These are phyloP conservation scores for Prosopis cineraria DNA, from an alignment of 306 rosid genomes.

Conservation along the genomic window DNA sequence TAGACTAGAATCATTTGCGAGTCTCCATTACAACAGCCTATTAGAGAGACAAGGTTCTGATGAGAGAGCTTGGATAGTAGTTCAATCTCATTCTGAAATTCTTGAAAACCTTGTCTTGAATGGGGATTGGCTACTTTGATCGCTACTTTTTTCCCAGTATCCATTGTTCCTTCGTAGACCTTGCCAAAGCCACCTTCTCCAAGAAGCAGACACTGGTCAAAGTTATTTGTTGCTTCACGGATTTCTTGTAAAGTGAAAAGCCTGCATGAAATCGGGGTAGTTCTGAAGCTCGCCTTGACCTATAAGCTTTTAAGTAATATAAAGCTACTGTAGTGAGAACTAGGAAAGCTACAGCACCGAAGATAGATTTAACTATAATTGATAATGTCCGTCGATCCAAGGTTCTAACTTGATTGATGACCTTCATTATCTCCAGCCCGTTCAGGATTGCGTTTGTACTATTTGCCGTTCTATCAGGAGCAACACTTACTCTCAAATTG, in stretches of 20 bases:
- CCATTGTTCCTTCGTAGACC: conserved; percentile 81
- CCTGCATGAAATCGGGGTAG: not conserved
- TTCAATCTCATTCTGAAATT: conserved; percentile 88
- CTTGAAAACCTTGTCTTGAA: conserved; percentile 71
- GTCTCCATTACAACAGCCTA: conserved; percentile 86
- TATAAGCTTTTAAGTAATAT: not conserved
- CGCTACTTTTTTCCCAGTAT: conserved; percentile 75
- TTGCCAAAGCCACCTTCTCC: conserved; percentile 96
- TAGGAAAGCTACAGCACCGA: conserved; percentile 53
- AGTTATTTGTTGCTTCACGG: conserved; percentile 78
- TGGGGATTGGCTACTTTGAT: conserved; percentile 20
- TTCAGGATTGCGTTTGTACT: conserved; percentile 65
- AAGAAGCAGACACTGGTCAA: conserved; percentile 68
- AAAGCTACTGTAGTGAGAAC: not conserved
- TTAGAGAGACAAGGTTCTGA: conserved; percentile 72
- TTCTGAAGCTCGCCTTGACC: conserved; percentile 11
- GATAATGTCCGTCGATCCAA: conserved; percentile 57
- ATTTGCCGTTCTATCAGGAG: conserved; percentile 75
- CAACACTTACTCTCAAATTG: conserved; percentile 73
- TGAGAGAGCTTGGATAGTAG: conserved; percentile 92
- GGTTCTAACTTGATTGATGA: conserved; percentile 62
- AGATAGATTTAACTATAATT: conserved; percentile 48
- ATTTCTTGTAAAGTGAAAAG: conserved; percentile 67
- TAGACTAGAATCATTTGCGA: conserved; percentile 92
- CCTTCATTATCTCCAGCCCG: conserved; percentile 80